Conservation (phyloP, 345 rosid species). For the Brassica incana region DNA sequence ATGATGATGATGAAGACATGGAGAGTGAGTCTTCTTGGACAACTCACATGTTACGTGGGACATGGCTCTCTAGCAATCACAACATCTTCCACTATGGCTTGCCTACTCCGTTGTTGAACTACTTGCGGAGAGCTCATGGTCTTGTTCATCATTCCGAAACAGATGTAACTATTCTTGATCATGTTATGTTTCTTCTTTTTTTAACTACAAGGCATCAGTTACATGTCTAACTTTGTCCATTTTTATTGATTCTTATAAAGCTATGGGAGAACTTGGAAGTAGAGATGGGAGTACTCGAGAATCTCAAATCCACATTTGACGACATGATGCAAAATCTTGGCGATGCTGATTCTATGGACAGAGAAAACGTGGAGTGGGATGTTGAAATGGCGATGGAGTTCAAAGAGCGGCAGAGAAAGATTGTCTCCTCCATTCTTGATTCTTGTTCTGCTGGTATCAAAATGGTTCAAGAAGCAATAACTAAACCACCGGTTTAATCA, state of each 20-base stretch:
- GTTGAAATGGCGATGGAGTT: conserved; percentile 60
- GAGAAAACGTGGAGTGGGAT: conserved; percentile 60
- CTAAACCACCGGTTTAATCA: conserved; percentile 31
- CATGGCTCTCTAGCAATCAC: conserved; percentile 79
- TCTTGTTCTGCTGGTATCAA: conserved; percentile 67
- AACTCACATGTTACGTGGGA: conserved; percentile 89
- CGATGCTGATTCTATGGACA: conserved; percentile 49
- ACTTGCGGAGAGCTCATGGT: conserved; percentile 61
- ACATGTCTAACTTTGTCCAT: neutral
- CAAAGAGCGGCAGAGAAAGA: conserved; percentile 61
- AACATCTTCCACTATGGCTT: conserved; percentile 72
- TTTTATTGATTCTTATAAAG: conserved; percentile 39
- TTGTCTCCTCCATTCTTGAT: conserved; percentile 64
- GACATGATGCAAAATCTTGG: conserved; percentile 69
- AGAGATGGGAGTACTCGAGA: conserved; percentile 66
- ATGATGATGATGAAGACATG: conserved; percentile 41
- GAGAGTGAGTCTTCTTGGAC: conserved; percentile 46
- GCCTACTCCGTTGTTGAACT: conserved; percentile 72
- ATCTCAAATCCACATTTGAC: conserved; percentile 54
- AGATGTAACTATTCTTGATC: conserved; percentile 27
- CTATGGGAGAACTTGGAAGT: conserved; percentile 50
- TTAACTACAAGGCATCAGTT: neutral
- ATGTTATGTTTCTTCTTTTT: neutral
- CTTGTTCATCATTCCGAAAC: conserved; percentile 42
- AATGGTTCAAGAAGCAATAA: conserved; percentile 53